phyloP scores from a whole-genome alignment of 345 rosid species.

The Syzygium oleosum region DNA sequence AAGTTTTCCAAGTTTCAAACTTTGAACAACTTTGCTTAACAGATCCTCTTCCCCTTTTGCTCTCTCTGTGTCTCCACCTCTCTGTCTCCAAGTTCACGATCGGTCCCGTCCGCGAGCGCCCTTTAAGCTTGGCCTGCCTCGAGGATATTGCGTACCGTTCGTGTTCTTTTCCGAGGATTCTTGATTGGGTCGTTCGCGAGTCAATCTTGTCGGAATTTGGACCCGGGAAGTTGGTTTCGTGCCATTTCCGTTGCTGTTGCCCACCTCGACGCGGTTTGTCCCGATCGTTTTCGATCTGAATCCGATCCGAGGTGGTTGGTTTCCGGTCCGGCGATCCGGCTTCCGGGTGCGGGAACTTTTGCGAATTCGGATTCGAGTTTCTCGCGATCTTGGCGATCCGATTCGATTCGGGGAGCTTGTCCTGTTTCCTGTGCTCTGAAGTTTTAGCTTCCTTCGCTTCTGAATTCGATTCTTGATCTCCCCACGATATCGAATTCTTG shows the following conservation, averaged over 20 bases:
- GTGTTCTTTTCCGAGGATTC: neutral
- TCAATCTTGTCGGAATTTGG: neutral
- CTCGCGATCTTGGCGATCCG: neutral
- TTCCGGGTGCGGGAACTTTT: accelerated
- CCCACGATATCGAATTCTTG: neutral
- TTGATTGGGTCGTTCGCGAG: neutral
- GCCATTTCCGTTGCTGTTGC: neutral
- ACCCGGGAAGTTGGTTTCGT: neutral
- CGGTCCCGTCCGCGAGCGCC: neutral
- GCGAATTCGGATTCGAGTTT: neutral
- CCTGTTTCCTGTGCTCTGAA: neutral
- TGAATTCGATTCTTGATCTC: neutral
- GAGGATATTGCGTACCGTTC: neutral
- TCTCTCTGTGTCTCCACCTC: neutral
- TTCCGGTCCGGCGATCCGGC: neutral
- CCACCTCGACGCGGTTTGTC: neutral
- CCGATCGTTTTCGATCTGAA: neutral
- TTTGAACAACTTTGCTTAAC: neutral
- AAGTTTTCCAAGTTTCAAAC: neutral
- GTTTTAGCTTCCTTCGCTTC: neutral
- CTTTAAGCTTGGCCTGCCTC: neutral
- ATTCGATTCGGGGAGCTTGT: neutral
- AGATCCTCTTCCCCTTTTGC: neutral
- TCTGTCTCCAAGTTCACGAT: neutral
- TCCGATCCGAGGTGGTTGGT: neutral